Conservation (phyloP, 2,329 filamentous ascomycete genomes). For the Microdochium nivale region DNA sequence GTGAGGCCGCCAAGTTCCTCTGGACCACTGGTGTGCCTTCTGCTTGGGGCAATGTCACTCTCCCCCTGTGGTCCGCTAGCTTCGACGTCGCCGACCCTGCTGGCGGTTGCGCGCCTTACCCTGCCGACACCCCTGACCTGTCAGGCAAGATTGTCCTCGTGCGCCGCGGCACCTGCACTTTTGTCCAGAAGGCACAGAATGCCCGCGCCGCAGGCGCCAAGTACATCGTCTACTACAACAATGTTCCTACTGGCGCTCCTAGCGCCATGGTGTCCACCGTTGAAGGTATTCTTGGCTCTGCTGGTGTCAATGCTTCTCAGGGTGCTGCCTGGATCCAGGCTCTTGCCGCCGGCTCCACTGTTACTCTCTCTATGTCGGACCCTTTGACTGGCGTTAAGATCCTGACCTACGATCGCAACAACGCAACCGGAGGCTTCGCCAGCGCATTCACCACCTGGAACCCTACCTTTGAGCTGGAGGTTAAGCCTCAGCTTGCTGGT, state of each 20-base stretch:
- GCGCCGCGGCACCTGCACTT: conserved; percentile 48
- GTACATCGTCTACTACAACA: conserved; percentile 57
- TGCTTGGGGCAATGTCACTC: conserved; percentile 33
- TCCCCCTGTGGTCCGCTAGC: conserved; percentile 40
- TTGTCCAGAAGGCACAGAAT: conserved; percentile 43
- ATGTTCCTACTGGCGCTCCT: conserved; percentile 24
- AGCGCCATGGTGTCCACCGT: conserved; percentile 22
- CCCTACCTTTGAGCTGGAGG: conserved; percentile 48
- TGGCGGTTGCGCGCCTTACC: conserved; percentile 43
- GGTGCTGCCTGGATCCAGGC: conserved; percentile 34
- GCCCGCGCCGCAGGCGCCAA: conserved; percentile 46
- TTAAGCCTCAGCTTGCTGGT: conserved; percentile 47
- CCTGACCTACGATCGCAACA: conserved; percentile 28
- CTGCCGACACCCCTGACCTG: conserved; percentile 46
- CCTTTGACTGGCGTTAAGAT: conserved; percentile 24
- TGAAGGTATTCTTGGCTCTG: conserved; percentile 18
- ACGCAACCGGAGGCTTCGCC: conserved; percentile 37
- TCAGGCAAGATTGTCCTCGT: conserved; percentile 49
- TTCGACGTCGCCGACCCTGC: conserved; percentile 37
- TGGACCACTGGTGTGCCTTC: conserved; percentile 31
- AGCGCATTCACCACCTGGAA: conserved; percentile 51
- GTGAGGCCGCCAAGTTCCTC: conserved; percentile 27
- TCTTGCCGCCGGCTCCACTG: conserved; percentile 31
- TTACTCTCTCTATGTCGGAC: conserved; percentile 35
- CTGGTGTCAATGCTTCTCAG: conserved; percentile 23